Base-by-base conservation (phyloP, 2,329 filamentous ascomycete genomes). In the Neopestalotiopsis sp. region DNA sequence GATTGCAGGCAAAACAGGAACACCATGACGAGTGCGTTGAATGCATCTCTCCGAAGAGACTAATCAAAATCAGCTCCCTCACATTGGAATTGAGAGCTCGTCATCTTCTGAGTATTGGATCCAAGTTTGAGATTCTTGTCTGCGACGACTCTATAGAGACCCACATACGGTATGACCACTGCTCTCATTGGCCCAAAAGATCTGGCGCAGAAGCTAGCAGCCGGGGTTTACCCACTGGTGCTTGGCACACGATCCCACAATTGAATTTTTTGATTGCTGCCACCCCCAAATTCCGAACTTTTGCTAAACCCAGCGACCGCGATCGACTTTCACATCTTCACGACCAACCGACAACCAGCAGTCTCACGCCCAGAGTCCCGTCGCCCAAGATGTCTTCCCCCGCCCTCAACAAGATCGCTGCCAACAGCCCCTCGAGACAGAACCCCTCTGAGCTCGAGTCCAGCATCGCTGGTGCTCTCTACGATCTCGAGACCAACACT, bases 401-500 rank as follows among this genome's bases (percentile, higher is more conserved):
- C 93, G 85, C 93, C 83, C 86, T 96, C 83, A 97, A 97, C 93
- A 98, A 98, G 94, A 98, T 98, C 86, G 94, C 95, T 83, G 85
- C 91, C 84, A 98, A 96, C 92, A 97, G 94, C 92, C 92, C 95
- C 78, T 98, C 95, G 87, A 91, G 94, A 89, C 90, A 93, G 85
- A 97, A 92, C 87, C 96, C 96, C 78, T 97, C 94, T 78, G 96
- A 99, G 92, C 92, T 98, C 79, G 96, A 99, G 94, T 91, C 90
- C 85, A 94, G 88, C 90, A 97, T 99, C 84, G 96, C 96, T 84
- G 93, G 92, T 86, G 96, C 96, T 87, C 94, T 99, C 76, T 97
- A 92, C 89, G 96, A 99, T 83, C 94, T 99, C 86, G 96, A 99
- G 94, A 95, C 91, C 89, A 98, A 98, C 92, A 97, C 96, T 82